Conservation (phyloP, 768 basidiomycete species). For the Tricholomella constricta region DNA sequence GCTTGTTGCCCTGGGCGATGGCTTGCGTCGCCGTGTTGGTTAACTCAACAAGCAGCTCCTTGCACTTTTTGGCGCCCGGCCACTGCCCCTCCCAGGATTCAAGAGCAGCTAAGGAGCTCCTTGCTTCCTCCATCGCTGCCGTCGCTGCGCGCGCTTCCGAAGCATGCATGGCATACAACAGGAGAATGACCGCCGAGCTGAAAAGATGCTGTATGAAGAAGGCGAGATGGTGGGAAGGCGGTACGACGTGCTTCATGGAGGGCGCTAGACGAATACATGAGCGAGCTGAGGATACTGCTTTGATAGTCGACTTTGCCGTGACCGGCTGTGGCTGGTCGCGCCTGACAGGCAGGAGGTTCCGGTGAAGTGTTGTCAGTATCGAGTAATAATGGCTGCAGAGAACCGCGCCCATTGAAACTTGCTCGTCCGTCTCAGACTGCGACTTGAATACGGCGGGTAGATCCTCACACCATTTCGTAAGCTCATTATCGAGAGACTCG, state of each 20-base stretch:
- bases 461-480: conserved; percentile 83
- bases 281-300: conserved; percentile 82
- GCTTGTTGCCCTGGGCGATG: conserved; percentile 42
- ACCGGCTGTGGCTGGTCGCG: conserved; percentile 68
- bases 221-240: conserved; percentile 83
- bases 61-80: conserved; percentile 89
- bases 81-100: conserved; percentile 84
- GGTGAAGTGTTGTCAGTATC: conserved; percentile 82
- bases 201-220: conserved; percentile 91
- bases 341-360: conserved; percentile 82
- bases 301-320: conserved; percentile 71
- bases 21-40: conserved; percentile 71
- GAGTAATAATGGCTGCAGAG: conserved; percentile 91
- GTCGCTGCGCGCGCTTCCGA: conserved; percentile 63
- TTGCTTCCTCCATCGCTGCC: conserved; percentile 82
- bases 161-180: conserved; percentile 86
- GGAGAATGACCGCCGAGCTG: conserved; percentile 83
- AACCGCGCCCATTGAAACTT: conserved; percentile 84
- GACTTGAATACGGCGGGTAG: conserved; percentile 77
- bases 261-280: conserved; percentile 85
- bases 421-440: conserved; percentile 69
- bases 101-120: conserved; percentile 66
- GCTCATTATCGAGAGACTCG: conserved; percentile 73
- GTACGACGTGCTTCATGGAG: conserved; percentile 81
- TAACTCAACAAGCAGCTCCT: conserved; percentile 73